Percentiles rank a stretch among this genome's conserved stretches.
Conservation (phyloP, 371 early-diverging fungal genomes). For the Syncephalis fuscata region DNA sequence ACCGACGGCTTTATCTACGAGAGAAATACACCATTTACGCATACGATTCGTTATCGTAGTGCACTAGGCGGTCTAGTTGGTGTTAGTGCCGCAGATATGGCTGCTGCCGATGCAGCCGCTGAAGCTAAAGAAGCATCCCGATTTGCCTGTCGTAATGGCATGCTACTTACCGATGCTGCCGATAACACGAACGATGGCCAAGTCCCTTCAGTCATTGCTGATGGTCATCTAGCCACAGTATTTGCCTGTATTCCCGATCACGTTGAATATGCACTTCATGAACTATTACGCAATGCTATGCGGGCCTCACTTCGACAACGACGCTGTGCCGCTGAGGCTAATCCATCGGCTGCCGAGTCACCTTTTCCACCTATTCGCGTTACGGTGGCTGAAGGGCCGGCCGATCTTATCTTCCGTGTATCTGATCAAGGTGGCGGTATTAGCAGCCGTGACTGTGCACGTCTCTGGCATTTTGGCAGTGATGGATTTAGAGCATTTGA, state of each 20-base stretch:
- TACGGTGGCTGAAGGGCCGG: slow-evolving; percentile 57
- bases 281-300: slow-evolving; percentile 80
- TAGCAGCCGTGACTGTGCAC: slow-evolving; percentile 9
- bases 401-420: slow-evolving; percentile 73
- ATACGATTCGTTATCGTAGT: too few relatives aligned
- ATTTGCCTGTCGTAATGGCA: too few relatives aligned
- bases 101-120: too few relatives aligned
- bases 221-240: slow-evolving; percentile 36
- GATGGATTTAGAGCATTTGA: not conserved
- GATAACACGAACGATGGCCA: slow-evolving; percentile 1
- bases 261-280: slow-evolving; percentile 86
- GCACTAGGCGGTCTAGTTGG: too few relatives aligned
- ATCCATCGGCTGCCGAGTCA: not conserved
- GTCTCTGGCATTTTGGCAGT: slow-evolving; percentile 1
- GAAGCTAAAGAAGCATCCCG: too few relatives aligned
- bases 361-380: slow-evolving; percentile 48
- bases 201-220: slow-evolving; percentile 28
- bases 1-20: not conserved
- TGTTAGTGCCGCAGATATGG: too few relatives aligned
- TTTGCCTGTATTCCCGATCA: slow-evolving; percentile 81
- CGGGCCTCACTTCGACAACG: slow-evolving; percentile 24
- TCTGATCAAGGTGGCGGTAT: slow-evolving; percentile 90
- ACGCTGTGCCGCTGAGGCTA: slow-evolving; percentile 1
- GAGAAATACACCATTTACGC: too few relatives aligned
- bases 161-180: too few relatives aligned